phyloP scores from a whole-genome alignment of 371 early-diverging fungal species.

The Rhizopus stolonifer region DNA sequence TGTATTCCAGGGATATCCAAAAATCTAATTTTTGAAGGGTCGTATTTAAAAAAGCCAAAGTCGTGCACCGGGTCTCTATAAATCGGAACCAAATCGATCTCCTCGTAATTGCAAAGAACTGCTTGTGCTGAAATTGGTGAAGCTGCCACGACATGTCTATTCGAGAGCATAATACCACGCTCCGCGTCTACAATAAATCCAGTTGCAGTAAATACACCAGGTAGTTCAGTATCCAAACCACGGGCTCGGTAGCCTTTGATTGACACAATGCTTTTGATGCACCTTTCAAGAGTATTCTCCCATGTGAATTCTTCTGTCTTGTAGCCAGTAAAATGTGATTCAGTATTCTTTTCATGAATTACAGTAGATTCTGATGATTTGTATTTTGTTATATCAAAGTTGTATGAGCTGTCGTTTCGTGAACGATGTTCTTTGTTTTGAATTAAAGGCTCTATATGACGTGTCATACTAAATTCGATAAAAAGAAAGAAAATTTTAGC shows the following conservation, averaged over 20 bases:
- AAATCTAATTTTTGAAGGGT: conserved; percentile 72
- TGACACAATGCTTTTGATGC: conserved; percentile 81
- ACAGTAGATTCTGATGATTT: not conserved
- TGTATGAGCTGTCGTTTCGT: not conserved
- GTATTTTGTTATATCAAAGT: not conserved
- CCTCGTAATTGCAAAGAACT: conserved; percentile 84
- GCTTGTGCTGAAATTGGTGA: conserved; percentile 84
- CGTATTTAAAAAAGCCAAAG: conserved; percentile 88
- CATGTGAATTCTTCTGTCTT: conserved; percentile 36
- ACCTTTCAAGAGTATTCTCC: conserved; percentile 73
- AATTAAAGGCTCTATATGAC: conserved; percentile 13
- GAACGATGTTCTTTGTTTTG: conserved; percentile 9
- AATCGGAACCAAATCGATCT: conserved; percentile 77
- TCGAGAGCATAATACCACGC: conserved; percentile 84
- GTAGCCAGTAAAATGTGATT: not conserved
- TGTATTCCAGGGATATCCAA: conserved; percentile 67
- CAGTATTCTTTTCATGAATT: not conserved
- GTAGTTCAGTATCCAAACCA: conserved; percentile 87
- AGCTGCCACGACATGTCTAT: conserved; percentile 85
- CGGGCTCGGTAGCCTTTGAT: conserved; percentile 81
- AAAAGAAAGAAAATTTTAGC: not conserved
- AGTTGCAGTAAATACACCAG: conserved; percentile 78
- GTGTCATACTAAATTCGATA: conserved; percentile 5
- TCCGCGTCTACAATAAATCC: conserved; percentile 91
- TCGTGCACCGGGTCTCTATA: conserved; percentile 91